Conservation (phyloP, 768 basidiomycete genomes). For the Rickenella mellea region DNA sequence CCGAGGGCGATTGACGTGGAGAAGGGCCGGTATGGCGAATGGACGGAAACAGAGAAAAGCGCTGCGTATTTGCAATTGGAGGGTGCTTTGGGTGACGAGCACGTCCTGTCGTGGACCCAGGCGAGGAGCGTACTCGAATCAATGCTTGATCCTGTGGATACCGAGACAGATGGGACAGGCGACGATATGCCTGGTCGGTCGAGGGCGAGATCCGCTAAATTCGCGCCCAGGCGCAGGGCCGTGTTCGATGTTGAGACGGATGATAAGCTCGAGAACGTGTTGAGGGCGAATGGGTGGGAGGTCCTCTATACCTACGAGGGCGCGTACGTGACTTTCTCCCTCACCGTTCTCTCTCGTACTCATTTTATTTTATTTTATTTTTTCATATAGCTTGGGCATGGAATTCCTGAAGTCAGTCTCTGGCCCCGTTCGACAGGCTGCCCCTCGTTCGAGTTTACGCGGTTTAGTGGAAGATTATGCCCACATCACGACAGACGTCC, state of each 20-base stretch:
- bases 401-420: slow-evolving; percentile 34
- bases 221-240: no score
- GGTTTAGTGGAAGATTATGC: slow-evolving; percentile 32
- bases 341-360: not conserved
- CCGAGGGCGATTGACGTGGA: slow-evolving; percentile 6
- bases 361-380: slow-evolving; percentile 1
- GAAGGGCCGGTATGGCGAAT: slow-evolving; percentile 12
- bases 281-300: slow-evolving; percentile 29
- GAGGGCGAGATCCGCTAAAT: no score
- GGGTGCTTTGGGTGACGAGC: slow-evolving; percentile 12
- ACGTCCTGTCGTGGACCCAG: slow-evolving; percentile 20
- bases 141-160: no score
- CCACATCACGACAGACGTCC: slow-evolving; percentile 23
- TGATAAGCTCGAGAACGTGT: slow-evolving; percentile 19
- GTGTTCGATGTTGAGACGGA: slow-evolving; percentile 16
- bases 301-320: slow-evolving; percentile 31
- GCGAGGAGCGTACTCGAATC: no score
- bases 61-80: slow-evolving; percentile 11
- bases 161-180: no score
- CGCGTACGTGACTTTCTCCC: slow-evolving; percentile 22
- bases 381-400: slow-evolving; percentile 26
- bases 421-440: slow-evolving; percentile 26
- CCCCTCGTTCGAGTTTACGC: slow-evolving; percentile 23
- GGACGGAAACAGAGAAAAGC: slow-evolving; percentile 15
- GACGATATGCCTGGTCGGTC: no score